phyloP scores from a whole-genome alignment of 805 yeast genomes.

The Myxozyma neotropica region DNA sequence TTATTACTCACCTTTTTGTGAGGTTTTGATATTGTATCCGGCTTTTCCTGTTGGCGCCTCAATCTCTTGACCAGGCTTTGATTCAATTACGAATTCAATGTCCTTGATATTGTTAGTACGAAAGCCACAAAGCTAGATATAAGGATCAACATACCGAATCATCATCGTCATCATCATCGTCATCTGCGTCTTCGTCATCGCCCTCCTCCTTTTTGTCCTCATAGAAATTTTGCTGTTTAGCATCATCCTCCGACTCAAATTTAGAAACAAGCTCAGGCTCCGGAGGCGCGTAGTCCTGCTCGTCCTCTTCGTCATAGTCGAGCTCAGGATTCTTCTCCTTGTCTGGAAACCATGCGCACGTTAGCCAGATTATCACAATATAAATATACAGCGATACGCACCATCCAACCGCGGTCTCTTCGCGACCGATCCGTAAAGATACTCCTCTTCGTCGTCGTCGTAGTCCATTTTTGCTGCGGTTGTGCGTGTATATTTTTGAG shows the following conservation, averaged over 20 bases:
- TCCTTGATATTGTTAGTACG: slow-evolving; percentile 50
- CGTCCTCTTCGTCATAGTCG: slow-evolving; percentile 47
- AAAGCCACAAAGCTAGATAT: slow-evolving; percentile 39
- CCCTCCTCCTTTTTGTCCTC: slow-evolving; percentile 32
- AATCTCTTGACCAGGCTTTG: slow-evolving; percentile 40
- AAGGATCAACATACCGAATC: slow-evolving; percentile 42
- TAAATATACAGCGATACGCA: slow-evolving; percentile 4
- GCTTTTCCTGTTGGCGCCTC: slow-evolving; percentile 39
- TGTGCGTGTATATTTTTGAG: not conserved
- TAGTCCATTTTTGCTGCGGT: slow-evolving; percentile 13
- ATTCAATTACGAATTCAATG: slow-evolving; percentile 79
- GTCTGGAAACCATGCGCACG: not conserved
- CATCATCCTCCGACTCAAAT: not conserved
- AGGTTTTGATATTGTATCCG: slow-evolving; percentile 33
- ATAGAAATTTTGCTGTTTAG: not conserved
- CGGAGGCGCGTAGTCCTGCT: slow-evolving; percentile 50
- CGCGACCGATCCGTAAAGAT: slow-evolving; percentile 55
- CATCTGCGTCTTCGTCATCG: slow-evolving; percentile 49
- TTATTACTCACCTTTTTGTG: slow-evolving; percentile 37
- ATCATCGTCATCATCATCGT: slow-evolving; percentile 51
- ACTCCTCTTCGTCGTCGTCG: slow-evolving; percentile 70
- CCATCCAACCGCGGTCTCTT: slow-evolving; percentile 41
- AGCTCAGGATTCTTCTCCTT: slow-evolving; percentile 37
- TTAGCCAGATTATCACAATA: too few relatives aligned
- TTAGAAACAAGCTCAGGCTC: slow-evolving; percentile 39